phyloP scores from a whole-genome alignment of 768 basidiomycete species.

The Serendipita sp. region DNA sequence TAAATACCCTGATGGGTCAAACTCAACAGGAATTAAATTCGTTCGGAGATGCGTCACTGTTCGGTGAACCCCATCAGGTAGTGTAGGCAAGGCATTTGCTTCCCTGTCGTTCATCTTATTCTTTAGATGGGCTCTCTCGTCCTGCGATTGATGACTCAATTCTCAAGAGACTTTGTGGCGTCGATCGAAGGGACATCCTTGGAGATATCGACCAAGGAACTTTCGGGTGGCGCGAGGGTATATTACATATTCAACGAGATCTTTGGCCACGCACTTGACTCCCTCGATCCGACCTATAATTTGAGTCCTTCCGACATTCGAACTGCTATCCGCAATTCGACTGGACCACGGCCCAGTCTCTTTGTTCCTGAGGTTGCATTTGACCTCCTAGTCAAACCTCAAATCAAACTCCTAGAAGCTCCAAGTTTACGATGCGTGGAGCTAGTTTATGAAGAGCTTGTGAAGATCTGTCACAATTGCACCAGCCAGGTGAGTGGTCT shows the following conservation, averaged over 20 bases:
- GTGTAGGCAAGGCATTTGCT: not conserved
- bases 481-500: conserved; percentile 63
- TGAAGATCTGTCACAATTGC: conserved; percentile 99
- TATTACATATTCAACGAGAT: conserved; percentile 99
- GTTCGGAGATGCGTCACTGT: conserved; percentile 84
- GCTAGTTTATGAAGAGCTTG: conserved; percentile 95
- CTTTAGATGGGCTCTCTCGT: conserved; percentile 52
- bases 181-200: conserved; percentile 96
- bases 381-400: conserved; percentile 91
- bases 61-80: conserved; percentile 69
- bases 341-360: conserved; percentile 87
- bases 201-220: conserved; percentile 94
- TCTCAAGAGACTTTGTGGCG: conserved; percentile 90
- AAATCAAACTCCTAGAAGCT: conserved; percentile 89
- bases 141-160: conserved; percentile 95
- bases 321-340: conserved; percentile 96
- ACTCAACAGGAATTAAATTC: conserved; percentile 96
- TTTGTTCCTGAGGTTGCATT: conserved; percentile 98
- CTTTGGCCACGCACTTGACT: conserved; percentile 81
- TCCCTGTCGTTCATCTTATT: not conserved
- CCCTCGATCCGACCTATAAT: conserved; percentile 81
- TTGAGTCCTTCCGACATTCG: conserved; percentile 90
- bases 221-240: conserved; percentile 93
- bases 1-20: conserved; percentile 98
- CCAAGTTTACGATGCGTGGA: conserved; percentile 94